Base-by-base conservation (phyloP, 306 rosid genomes). In the Canavalia ensiformis region DNA sequence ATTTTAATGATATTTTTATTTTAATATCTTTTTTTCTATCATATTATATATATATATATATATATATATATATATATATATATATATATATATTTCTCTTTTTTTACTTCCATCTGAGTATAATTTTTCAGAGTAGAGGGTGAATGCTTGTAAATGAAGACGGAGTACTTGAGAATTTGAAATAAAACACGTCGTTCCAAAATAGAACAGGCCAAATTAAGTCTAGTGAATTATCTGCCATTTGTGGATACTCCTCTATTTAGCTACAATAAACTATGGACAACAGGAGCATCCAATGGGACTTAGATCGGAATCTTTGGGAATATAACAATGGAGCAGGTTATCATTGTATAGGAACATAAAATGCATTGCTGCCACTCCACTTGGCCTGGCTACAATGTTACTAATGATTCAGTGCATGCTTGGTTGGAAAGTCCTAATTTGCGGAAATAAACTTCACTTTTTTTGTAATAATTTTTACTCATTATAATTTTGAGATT, bases 301-400 rank as follows among this genome's bases (percentile, higher is more conserved):
- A 29, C 7, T 18, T 7, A 46, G 30, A 29, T 31, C 10, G 57
- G 71, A 75, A 46, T 62, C 70, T 30, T 0, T 25, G 67, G 69
- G 79, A 44, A 55, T 8, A 34, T 5, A 51, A 51, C 39, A 47
- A 37, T 18, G 63, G 37, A 33, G 51, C 51, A 46, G 29, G 9
- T 49, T 46, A 7, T 47, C 60, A 31, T 67, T 62, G 6, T 68
- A 1, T 67, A 13, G 1, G 55, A 35, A 4, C 7, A 9, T 44
- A 44, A 62, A 44, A 51, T 41, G 6, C 62, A 49, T 66, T 8
- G 44, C 52, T 52, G 67, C 66, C 67, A 35, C 63, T 41, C 68
- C 68, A 79, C 31, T 78, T 78, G 82, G 34, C 10, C 59, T 34
- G n/a, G 11, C 52, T 64, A 11, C 51, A 51, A 1, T 66, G 13